These are phyloP conservation scores for Rhodofomes roseus DNA, from an alignment of 1,284 basidiomycete species.

Conservation along the genomic window DNA sequence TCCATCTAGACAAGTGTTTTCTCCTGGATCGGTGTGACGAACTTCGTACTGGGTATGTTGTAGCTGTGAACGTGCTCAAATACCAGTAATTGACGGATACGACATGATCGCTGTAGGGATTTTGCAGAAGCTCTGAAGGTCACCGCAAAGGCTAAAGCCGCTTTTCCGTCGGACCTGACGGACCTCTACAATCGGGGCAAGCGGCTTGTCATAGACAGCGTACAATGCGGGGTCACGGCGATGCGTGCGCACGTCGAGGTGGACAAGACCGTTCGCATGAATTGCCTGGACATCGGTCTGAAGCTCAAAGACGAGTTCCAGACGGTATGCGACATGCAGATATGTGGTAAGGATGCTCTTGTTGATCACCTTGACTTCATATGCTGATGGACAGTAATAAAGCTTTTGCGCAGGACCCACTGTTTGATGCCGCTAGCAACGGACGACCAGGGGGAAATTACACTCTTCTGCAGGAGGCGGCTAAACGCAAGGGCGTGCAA, in stretches of 20 bases:
- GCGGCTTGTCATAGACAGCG: constrained; percentile 50
- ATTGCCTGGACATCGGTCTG: constrained; percentile 48
- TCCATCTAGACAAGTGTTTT: constrained; percentile 68
- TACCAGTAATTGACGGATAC: neutral
- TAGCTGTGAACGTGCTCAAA: neutral
- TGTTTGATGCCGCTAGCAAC: constrained; percentile 38
- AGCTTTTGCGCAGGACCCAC: constrained; percentile 64
- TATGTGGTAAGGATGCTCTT: constrained; percentile 39
- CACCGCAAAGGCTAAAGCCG: constrained; percentile 47
- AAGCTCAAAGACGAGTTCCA: constrained; percentile 42
- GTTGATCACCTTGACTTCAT: too few relatives aligned
- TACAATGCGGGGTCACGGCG: constrained; percentile 54
- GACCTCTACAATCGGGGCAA: constrained; percentile 51
- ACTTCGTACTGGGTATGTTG: constrained; percentile 46
- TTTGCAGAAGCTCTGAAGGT: constrained; percentile 53
- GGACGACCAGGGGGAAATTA: constrained; percentile 41
- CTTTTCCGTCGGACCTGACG: constrained; percentile 37
- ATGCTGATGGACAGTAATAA: too few relatives aligned
- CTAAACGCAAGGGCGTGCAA: constrained; percentile 34
- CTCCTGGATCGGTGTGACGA: constrained; percentile 51
- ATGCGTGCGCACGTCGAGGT: constrained; percentile 69
- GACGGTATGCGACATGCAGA: constrained; percentile 49
- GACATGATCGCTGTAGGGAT: constrained; percentile 31
- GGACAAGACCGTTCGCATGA: constrained; percentile 46
- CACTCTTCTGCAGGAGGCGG: constrained; percentile 38